A percentile compares a stretch with the other conserved stretches of the same genome.
Conservation (phyloP, 2,329 filamentous ascomycete genomes). For the Sphaerostilbella broomeana region DNA sequence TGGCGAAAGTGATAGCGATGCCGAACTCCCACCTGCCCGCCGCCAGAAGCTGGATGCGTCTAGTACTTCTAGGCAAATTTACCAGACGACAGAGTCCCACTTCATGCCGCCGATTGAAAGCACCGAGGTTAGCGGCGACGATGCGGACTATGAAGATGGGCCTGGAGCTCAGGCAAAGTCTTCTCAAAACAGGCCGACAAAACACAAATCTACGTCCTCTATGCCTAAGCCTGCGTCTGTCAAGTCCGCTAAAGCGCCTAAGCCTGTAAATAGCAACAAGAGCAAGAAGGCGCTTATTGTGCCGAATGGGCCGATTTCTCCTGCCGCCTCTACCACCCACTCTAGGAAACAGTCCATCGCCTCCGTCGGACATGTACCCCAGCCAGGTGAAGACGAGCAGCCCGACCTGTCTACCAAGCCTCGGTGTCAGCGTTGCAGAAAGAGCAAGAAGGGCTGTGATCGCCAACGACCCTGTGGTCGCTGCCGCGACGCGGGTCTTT, state of each 20-base stretch:
- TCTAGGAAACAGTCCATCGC: slow-evolving; percentile 70
- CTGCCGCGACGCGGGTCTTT: slow-evolving; percentile 92
- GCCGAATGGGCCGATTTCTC: slow-evolving; percentile 48
- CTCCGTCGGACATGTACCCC: slow-evolving; percentile 44
- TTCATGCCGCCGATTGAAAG: slow-evolving; percentile 47
- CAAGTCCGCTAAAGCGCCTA: slow-evolving; percentile 40
- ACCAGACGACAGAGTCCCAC: slow-evolving; percentile 46
- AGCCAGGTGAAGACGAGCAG: slow-evolving; percentile 72
- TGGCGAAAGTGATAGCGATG: slow-evolving; percentile 60
- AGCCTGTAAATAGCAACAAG: slow-evolving; percentile 35
- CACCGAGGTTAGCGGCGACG: slow-evolving; percentile 30
- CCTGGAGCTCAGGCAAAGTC: slow-evolving; percentile 37
- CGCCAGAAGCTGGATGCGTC: slow-evolving; percentile 48
- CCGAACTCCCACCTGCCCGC: slow-evolving; percentile 52
- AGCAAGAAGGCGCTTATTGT: slow-evolving; percentile 43
- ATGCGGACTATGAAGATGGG: slow-evolving; percentile 28
- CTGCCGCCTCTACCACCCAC: slow-evolving; percentile 56
- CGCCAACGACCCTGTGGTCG: slow-evolving; percentile 90
- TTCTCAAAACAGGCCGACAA: slow-evolving; percentile 32
- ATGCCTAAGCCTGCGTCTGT: slow-evolving; percentile 26
- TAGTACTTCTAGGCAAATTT: slow-evolving; percentile 40
- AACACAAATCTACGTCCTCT: slow-evolving; percentile 33
- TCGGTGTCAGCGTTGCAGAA: slow-evolving; percentile 94
- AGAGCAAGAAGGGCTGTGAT: slow-evolving; percentile 99
- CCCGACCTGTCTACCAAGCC: slow-evolving; percentile 93